Conservation (phyloP, 108 stramenopile species). For the Nannochloropsis oceanica region DNA sequence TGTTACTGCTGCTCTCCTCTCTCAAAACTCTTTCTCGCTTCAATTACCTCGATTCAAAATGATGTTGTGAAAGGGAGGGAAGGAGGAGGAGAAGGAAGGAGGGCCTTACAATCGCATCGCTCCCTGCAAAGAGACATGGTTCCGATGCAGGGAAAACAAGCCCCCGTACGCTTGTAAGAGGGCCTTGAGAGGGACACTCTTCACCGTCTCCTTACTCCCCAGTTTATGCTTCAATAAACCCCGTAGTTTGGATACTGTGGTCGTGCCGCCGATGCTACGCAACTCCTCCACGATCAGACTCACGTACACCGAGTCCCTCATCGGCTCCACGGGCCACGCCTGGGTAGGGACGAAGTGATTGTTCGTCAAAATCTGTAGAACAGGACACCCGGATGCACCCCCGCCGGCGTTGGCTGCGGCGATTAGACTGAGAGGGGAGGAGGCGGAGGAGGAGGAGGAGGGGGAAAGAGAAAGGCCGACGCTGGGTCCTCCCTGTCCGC, state of each 20-base stretch:
- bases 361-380: neutral
- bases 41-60: neutral
- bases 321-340: neutral
- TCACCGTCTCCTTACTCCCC: neutral
- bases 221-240: neutral
- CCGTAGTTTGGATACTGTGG: neutral
- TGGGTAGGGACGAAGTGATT: neutral
- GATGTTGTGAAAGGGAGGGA: neutral
- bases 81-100: neutral
- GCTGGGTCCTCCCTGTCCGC: neutral
- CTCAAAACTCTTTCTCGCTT: no score
- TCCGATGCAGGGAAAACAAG: neutral
- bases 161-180: neutral
- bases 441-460: neutral
- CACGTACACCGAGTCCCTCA: neutral
- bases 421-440: neutral
- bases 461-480: neutral
- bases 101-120: neutral
- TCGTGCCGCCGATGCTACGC: neutral
- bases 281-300: neutral
- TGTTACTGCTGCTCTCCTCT: no score
- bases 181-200: neutral
- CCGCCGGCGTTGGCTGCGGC: neutral
- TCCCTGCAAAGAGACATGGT: neutral
- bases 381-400: neutral